These are phyloP conservation scores for Aspergillus spinulosporus DNA, from an alignment of 2,329 filamentous ascomycete species.

Conservation along the genomic window DNA sequence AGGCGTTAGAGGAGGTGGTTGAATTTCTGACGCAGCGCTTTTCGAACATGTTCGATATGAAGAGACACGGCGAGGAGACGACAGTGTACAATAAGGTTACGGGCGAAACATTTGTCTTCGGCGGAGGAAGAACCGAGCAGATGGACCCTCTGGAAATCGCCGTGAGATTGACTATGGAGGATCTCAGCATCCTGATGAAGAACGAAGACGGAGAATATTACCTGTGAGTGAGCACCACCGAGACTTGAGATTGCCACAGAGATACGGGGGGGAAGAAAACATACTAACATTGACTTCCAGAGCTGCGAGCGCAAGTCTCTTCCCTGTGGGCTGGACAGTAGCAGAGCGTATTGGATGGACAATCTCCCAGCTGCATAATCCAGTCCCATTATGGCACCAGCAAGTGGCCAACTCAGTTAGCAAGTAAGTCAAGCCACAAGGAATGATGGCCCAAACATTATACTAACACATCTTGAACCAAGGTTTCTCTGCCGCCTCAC, in stretches of 20 bases:
- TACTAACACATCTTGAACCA: slow-evolving; percentile 8
- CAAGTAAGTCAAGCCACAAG: slow-evolving; percentile 34
- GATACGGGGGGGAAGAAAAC: no score
- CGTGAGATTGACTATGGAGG: slow-evolving; percentile 53
- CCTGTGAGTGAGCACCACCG: slow-evolving; percentile 38
- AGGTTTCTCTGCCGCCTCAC: slow-evolving; percentile 51
- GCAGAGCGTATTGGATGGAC: slow-evolving; percentile 51
- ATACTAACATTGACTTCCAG: slow-evolving; percentile 28
- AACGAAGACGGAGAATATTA: slow-evolving; percentile 50
- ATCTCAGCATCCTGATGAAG: slow-evolving; percentile 52
- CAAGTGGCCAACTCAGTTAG: slow-evolving; percentile 46
- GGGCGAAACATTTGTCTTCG: slow-evolving; percentile 45
- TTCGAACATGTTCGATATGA: slow-evolving; percentile 45
- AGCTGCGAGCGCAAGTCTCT: slow-evolving; percentile 54
- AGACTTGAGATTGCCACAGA: neutral
- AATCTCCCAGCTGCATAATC: slow-evolving; percentile 50
- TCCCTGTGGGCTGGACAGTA: slow-evolving; percentile 55
- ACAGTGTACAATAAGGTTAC: slow-evolving; percentile 48
- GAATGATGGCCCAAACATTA: neutral
- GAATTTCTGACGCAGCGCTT: slow-evolving; percentile 48
- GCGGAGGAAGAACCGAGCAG: slow-evolving; percentile 30
- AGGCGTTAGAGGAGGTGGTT: slow-evolving; percentile 49
- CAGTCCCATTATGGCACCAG: slow-evolving; percentile 53
- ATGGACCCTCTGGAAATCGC: slow-evolving; percentile 52
- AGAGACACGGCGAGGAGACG: slow-evolving; percentile 25